Base-by-base conservation (phyloP, 495 filamentous ascomycete species). In the Aspergillus incahuasiensis region DNA sequence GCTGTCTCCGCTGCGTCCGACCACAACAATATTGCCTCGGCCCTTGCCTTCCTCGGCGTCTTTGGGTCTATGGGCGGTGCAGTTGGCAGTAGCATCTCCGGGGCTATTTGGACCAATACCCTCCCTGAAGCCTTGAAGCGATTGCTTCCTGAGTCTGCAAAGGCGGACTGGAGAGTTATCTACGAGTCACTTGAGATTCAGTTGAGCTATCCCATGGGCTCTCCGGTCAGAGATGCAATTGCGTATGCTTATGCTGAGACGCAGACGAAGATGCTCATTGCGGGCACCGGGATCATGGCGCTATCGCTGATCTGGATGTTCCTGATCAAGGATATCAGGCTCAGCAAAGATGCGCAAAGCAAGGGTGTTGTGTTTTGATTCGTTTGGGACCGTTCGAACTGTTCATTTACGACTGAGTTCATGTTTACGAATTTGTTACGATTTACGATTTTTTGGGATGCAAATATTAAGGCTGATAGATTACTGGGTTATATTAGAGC, bases 81-180 rank as follows among this genome's bases (percentile, higher is more conserved):
- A 9, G 79, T 90, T 48, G 88, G 89, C 5, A 62, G 67, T 12
- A 75, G 82, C n/a, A 70, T 92, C 19, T 77, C 83, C 3, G 75
- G 75, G 0, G 87, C 86, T 47, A 84, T 92, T 58, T 91, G 86
- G 82, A 84, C 79, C 7, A 75, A 79, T 59, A 75, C 79, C 40
- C 79, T 90, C 59, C 83, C 82, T 18, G 46, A 57, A 1, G 69
- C 72, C 9, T 74, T 92, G 28, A 55, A 61, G 25, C 48, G 74
- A 24, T 75, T 81, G 48, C 78, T 92, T 0, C 88, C 89, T 0
- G 70, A 63, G 21, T 70, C 61, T 16, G 61, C 55, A 0, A 61
- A 67, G 53, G 59, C 51, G 0, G 63, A 83, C 44, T 64, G 74
- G 20, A 47, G 69, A 9, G 34, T 15, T 16, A 89, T 90, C 56